These are phyloP conservation scores for Draba incana DNA, from an alignment of 345 rosid genomes.

Conservation along the genomic window DNA sequence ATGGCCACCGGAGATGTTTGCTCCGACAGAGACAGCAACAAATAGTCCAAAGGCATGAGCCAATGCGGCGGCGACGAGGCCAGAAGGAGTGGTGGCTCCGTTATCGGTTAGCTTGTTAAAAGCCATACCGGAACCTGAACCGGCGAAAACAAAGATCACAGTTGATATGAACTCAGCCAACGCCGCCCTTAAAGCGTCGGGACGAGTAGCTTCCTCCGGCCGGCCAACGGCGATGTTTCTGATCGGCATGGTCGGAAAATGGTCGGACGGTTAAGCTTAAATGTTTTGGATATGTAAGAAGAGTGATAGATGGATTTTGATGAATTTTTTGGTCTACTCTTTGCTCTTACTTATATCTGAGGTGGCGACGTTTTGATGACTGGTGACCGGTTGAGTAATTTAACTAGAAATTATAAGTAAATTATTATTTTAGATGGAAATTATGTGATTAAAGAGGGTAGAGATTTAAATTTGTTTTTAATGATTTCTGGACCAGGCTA, in stretches of 20 bases:
- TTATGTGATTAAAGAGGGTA: conserved; percentile 33
- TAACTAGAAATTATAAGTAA: neutral
- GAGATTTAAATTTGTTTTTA: conserved; percentile 24
- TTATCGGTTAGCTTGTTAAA: conserved; percentile 75
- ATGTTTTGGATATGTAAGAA: neutral
- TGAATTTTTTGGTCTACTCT: conserved; percentile 17
- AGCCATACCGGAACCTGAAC: conserved; percentile 94
- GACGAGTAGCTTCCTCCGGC: conserved; percentile 65
- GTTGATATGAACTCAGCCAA: conserved; percentile 90
- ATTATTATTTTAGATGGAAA: conserved; percentile 2
- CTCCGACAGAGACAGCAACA: conserved; percentile 75
- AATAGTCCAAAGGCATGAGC: conserved; percentile 86
- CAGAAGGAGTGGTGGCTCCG: conserved; percentile 73
- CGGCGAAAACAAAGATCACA: conserved; percentile 86
- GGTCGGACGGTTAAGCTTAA: conserved; percentile 36
- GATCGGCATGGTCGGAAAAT: conserved; percentile 74
- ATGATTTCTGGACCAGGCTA: conserved; percentile 19
- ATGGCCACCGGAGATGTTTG: conserved; percentile 93
- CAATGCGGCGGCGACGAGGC: conserved; percentile 75
- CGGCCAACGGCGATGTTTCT: conserved; percentile 82
- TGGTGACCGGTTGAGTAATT: conserved; percentile 26
- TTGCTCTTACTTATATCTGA: conserved; percentile 37
- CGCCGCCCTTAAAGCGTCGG: conserved; percentile 72
- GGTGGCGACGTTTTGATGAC: conserved; percentile 30
- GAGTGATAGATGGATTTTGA: conserved; percentile 24